Conservation (phyloP, 345 rosid species). For the Arabis hirsuta region DNA sequence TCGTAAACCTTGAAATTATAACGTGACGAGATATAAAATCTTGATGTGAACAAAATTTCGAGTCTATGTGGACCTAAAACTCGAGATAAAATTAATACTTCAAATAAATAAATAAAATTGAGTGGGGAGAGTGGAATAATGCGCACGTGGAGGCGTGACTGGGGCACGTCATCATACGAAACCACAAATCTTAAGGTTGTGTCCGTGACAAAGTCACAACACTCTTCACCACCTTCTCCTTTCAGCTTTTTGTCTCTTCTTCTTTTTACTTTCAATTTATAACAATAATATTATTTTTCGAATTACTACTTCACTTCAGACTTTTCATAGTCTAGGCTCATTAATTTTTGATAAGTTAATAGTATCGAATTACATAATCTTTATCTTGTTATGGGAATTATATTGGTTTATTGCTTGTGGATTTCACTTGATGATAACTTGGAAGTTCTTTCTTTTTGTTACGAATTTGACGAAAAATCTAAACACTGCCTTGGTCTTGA, state of each 20-base stretch:
- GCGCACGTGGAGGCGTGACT: slow-evolving; percentile 49
- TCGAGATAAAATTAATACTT: not conserved
- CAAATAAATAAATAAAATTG: too few species aligned
- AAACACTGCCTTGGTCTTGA: slow-evolving; percentile 18
- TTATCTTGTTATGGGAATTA: not conserved
- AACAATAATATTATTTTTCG: not conserved
- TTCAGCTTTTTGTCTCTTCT: slow-evolving; percentile 46
- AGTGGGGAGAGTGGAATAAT: slow-evolving; percentile 41
- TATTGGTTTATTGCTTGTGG: not conserved
- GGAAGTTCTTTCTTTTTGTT: not conserved
- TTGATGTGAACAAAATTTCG: not conserved
- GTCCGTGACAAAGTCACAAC: slow-evolving; percentile 39
- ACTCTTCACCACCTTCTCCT: slow-evolving; percentile 38
- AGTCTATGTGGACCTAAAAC: not conserved
- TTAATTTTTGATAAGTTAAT: not conserved
- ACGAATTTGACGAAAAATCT: not conserved
- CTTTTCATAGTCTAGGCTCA: not conserved
- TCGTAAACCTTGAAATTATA: too few species aligned
- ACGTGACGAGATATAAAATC: too few species aligned
- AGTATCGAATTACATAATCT: not conserved
- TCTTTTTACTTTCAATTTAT: not conserved
- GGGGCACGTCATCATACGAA: slow-evolving; percentile 42
- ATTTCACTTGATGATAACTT: not conserved
- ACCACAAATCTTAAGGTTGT: slow-evolving; percentile 34
- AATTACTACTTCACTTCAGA: not conserved